Base-by-base conservation (phyloP, 768 basidiomycete genomes). In the Obba rivulosa region DNA sequence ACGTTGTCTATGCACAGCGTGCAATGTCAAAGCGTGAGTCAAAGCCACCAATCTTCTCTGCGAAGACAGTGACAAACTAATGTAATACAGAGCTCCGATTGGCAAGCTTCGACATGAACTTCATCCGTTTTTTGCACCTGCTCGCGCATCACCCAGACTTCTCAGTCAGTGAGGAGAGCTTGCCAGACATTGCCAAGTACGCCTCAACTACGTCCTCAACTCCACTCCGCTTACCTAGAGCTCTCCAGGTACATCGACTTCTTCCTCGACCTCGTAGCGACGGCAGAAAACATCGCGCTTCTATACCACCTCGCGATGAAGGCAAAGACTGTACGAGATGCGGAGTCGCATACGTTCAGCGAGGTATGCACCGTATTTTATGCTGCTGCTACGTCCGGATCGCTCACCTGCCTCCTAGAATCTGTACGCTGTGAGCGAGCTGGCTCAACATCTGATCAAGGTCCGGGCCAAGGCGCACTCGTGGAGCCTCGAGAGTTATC, bases 131-230 rank as follows among this genome's bases (percentile, higher is more conserved):
- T 3, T 74, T 98, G 9, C 88, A 93, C 60, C 66, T 93, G 0
- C 73, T 98, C 4, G 91, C 93, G 0, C 94, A 96, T 61, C 96
- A 99, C 62, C 95, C 95, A 3, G 96, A 99, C 66, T 94, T 92
- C 58, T 76, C 74, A 17, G 75, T 72, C 38, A 73, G 75, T 2
- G 75, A 79, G 34, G 86, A 88, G 28, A 83, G 83, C 36, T 64
- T 94, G 34, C 71, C 79, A 28, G 85, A 88, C 57, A 84, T 92
- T 57, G 82, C 87, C 20, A 90, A 85, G 92, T 96, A 55, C 40
- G 85, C 61, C 8, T 21, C 17, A 4, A 21, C 41, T 36, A 16
- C 1, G 25, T 40, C 13, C 3, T 8, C 21, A 14, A 3, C 18
- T 34, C 25, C 4, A 18, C 34, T 46, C 14, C 13, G 11, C 25